Evolutionary conservation across 371 early-diverging fungal species (phyloP), one percentile per base, ranked within the genome.

Genomic region (Actinomucor elegans): DNA sequence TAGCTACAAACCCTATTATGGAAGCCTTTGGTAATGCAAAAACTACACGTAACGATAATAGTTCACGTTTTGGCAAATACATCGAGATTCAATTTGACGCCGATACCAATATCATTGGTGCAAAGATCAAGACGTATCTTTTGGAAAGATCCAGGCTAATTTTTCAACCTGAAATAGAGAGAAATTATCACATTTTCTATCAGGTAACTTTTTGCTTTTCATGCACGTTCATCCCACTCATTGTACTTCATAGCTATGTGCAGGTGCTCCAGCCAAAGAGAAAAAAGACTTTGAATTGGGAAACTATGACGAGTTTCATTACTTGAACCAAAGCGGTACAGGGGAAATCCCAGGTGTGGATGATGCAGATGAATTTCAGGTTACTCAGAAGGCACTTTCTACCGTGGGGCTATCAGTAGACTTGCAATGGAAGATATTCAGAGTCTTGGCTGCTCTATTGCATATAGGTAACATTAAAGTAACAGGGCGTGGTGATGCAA

Each of bases 21-120:
- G 99, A 99, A 85, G 92, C 98, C 18, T 99, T 99, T 77, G 99
- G 99, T 69, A 99, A 99, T 83, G 96, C 99, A 53, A 98, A 98
- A 74, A 99, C 99, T 14, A 92, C 95, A 1, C 85, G 97, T 59
- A 99, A 99, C 74, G 96, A 99, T 73, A 99, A 99, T 80, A 89
- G 90, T 52, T 96, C 97, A 49, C 88, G 99, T 15, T 99, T 99
- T 72, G 99, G 99, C 57, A 99, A 99, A 84, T 99, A 95, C 75
- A 94, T 99, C 46, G 94, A 97, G 82, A 92, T 92, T 57, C 82
- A 87, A 65, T 92, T 92, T 69, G 89, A 89, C 61, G 81, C 81
- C 33, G 69, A 79, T n/a, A 81, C 85, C 47, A 84, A 88, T 32
- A 98, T 99, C 66, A 81, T 89, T 21, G 99, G 99, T 32, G 99